Base-by-base conservation (phyloP, 805 yeast species). In the Suhomyces sp. region DNA sequence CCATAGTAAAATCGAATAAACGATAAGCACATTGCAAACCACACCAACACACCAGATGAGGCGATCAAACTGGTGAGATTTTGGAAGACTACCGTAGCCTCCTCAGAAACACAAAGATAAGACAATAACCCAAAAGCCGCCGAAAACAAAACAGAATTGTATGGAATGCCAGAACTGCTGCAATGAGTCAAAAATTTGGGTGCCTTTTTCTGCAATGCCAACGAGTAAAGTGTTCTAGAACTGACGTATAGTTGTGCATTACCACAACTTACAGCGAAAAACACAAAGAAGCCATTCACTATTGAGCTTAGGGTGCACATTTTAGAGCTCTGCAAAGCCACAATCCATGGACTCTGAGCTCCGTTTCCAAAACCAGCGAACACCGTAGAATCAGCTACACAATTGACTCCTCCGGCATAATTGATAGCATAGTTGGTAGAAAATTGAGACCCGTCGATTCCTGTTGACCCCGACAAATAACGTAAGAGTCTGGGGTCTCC, bases 401-500 rank as follows among this genome's bases (percentile, higher is more conserved):
- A 75, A 49, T 71, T 62, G 29, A 51, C 57, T 1, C 77, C 77
- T 2, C 78, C 78, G 19, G 65, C 69, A 45, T 61, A 66, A 13
- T 62, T 48, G 9, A 73, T 58, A 10, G 75, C 78, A 35, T 51
- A 60, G 46, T 69, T 69, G 19, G 52, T 31, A 8, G 53, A 44
- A 50, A 65, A 61, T 2, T 68, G 59, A 20, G 37, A 46, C 6
- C 56, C 49, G 1, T 57, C 37, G 1, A 67, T 65, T 5, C 73
- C 70, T 6, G 78, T 64, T 47, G 53, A 49, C 3, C 77, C 77
- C 53, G 61, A 64, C 53, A 68, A 80, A 60, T 81, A 86, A 49
- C 89, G 69, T 48, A 86, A 66, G 19, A 87, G 68, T 51, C 91
- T 71, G 3, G 92, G 90, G 63, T 88, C 94, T 0, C 93, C 96